Base-by-base conservation (phyloP, 2,329 filamentous ascomycete genomes). In the Drechslera avenae region DNA sequence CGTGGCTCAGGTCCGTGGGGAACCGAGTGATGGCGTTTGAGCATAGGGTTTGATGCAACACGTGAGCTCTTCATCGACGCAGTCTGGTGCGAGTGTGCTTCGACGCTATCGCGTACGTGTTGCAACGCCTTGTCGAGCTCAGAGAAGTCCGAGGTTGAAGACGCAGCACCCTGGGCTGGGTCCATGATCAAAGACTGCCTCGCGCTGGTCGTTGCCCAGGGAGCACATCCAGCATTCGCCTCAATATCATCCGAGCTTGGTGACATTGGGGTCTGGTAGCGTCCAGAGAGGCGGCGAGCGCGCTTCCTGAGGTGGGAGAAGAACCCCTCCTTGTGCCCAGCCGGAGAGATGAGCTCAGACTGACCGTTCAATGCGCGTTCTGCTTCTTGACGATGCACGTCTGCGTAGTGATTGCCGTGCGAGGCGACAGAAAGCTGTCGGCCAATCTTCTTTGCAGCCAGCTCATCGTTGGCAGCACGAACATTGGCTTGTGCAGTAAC, bases 271-370 rank as follows among this genome's bases (percentile, higher is more conserved):
- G 86, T 87, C 70, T 93, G 90, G 68, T 96, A 91, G 50, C 93
- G 87, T 39, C 94, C 94, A 19, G 94, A 99, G 54, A 99, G 87
- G 61, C 94, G 84, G 62, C 94, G 85, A 21, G 95, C 94, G 43
- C 93, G 87, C 76, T 99, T 99, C 49, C 94, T 85, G 6, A 99
- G 82, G 71, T 99, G 94, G 0, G 94, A 97, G 76, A 99, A 99
- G 79, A 99, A 99, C 74, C 94, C 91, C 73, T 99, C 94, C 69
- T 95, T 95, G 49, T 91, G 89, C 14, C 84, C 89, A 64, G 87
- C 86, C 3, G 91, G 90, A 5, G 91, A 94, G 13, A 83, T 86
- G 18, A 92, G 79, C 17, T 87, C 89, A 28, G 82, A 83, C 64
- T 88, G 86, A 45, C 92, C 94, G 69, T 91, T 97, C 37, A 97